phyloP scores from a whole-genome alignment of 108 stramenopile genomes.

The Chaetoceros tenuissimus region DNA sequence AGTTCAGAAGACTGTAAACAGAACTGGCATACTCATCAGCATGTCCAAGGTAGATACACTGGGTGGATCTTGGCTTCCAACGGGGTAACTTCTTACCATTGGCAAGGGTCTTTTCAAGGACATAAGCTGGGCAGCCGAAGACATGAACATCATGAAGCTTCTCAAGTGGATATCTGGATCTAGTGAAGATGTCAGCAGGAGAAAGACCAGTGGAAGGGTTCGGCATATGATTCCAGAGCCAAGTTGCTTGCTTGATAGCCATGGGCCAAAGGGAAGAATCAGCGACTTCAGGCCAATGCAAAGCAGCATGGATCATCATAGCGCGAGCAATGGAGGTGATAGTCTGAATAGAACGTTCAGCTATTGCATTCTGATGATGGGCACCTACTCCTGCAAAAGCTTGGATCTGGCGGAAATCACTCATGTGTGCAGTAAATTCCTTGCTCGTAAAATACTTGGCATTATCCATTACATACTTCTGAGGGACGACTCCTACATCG shows the following conservation, averaged over 20 bases:
- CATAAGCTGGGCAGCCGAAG: constrained; percentile 27
- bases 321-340: constrained; percentile 10
- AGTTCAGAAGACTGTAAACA: constrained; percentile 26
- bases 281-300: constrained; percentile 15
- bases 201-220: not conserved
- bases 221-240: constrained; percentile 14
- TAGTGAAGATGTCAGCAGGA: constrained; percentile 12
- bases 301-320: constrained; percentile 22
- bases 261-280: constrained; percentile 15
- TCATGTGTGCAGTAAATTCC: constrained; percentile 4
- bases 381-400: constrained; percentile 3
- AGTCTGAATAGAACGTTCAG: constrained; percentile 21
- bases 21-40: constrained; percentile 11
- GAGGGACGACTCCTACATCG: not conserved
- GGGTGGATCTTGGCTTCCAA: constrained; percentile 12
- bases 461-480: constrained; percentile 1
- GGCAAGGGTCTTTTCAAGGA: constrained; percentile 14
- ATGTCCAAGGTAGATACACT: constrained; percentile 10
- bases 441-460: constrained; percentile 8
- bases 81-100: constrained; percentile 21
- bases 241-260: constrained; percentile 14
- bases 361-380: constrained; percentile 17
- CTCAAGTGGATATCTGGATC: not conserved
- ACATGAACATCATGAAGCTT: constrained; percentile 17
- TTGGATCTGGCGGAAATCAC: not conserved